phyloP scores from a whole-genome alignment of 2,329 filamentous ascomycete species.

The Stemphylium vesicarium region DNA sequence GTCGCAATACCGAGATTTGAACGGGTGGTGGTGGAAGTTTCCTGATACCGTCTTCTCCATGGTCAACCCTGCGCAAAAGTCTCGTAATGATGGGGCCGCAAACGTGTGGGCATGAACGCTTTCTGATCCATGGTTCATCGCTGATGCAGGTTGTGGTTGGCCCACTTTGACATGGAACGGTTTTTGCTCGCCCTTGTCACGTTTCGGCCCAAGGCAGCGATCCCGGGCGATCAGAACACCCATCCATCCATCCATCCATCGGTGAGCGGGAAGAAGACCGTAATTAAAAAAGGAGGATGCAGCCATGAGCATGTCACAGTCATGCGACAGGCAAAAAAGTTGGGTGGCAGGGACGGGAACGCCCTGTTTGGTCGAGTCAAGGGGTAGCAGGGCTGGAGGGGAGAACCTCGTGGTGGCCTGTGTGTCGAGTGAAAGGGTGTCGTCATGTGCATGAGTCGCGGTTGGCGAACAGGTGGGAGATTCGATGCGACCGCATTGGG shows the following conservation, averaged over 20 bases:
- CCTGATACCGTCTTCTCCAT: constrained; percentile 20
- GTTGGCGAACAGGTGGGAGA: constrained; percentile 32
- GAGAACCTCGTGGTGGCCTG: constrained; percentile 1
- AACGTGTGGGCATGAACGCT: constrained; percentile 14
- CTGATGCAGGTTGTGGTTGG: constrained; percentile 14
- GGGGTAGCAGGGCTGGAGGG: not conserved
- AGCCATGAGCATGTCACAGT: constrained; percentile 1
- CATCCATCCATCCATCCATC: not conserved
- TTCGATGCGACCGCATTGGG: constrained; percentile 18
- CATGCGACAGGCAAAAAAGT: not conserved
- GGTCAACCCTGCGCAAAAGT: constrained; percentile 20
- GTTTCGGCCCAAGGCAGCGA: constrained; percentile 27
- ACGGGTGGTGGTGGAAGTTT: constrained; percentile 19
- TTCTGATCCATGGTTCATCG: constrained; percentile 24
- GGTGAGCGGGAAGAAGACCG: not conserved
- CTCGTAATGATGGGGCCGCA: constrained; percentile 13
- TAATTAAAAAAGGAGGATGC: not conserved
- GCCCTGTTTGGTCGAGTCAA: constrained; percentile 1
- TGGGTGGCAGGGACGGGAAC: not conserved
- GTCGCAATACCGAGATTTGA: constrained; percentile 18
- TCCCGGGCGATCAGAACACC: constrained; percentile 28
- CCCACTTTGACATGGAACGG: constrained; percentile 20
- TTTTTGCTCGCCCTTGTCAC: constrained; percentile 6
- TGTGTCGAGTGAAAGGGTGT: constrained; percentile 24
- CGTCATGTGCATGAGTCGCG: constrained; percentile 22